A percentile compares a stretch with the other conserved stretches of the same genome.
Conservation (phyloP, 2,329 filamentous ascomycete species). For the Fusarium oligoseptatum region DNA sequence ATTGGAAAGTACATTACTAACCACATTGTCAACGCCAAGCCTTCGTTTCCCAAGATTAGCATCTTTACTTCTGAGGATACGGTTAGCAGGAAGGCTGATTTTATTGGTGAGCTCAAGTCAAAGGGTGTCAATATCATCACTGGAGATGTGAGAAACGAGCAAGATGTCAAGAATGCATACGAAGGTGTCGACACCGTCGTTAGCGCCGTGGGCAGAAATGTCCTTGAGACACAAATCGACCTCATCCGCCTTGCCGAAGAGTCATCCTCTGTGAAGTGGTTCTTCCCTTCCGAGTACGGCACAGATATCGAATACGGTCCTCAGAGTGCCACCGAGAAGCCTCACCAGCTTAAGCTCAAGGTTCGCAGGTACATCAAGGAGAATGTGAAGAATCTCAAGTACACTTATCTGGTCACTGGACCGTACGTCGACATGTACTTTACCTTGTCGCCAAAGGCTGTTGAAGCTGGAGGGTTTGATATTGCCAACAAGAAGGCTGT, state of each 20-base stretch:
- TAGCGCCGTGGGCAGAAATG: slow-evolving; percentile 73
- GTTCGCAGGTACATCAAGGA: slow-evolving; percentile 72
- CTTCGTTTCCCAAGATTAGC: slow-evolving; percentile 50
- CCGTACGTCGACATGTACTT: slow-evolving; percentile 77
- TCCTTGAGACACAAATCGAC: slow-evolving; percentile 70
- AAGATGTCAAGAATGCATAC: slow-evolving; percentile 69
- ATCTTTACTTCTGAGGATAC: slow-evolving; percentile 50
- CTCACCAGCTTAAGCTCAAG: slow-evolving; percentile 78
- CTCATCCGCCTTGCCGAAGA: slow-evolving; percentile 72
- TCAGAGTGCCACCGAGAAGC: slow-evolving; percentile 70
- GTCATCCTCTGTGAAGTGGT: slow-evolving; percentile 68
- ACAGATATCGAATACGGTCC: slow-evolving; percentile 74
- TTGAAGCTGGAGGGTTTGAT: slow-evolving; percentile 69
- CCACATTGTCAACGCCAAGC: slow-evolving; percentile 52
- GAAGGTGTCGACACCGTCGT: slow-evolving; percentile 74
- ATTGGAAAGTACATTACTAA: slow-evolving; percentile 59
- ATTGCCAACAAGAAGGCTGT: slow-evolving; percentile 68
- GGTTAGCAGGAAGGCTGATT: slow-evolving; percentile 30
- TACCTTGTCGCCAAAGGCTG: slow-evolving; percentile 47
- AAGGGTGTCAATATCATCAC: slow-evolving; percentile 43
- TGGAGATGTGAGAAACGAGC: slow-evolving; percentile 54
- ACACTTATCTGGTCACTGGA: slow-evolving; percentile 78
- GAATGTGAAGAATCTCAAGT: slow-evolving; percentile 65
- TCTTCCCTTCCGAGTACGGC: slow-evolving; percentile 77
- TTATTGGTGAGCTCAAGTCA: slow-evolving; percentile 39